Evolutionary conservation across 2,329 filamentous ascomycete genomes (phyloP).

Genomic region (Pseudopyricularia javanii): DNA sequence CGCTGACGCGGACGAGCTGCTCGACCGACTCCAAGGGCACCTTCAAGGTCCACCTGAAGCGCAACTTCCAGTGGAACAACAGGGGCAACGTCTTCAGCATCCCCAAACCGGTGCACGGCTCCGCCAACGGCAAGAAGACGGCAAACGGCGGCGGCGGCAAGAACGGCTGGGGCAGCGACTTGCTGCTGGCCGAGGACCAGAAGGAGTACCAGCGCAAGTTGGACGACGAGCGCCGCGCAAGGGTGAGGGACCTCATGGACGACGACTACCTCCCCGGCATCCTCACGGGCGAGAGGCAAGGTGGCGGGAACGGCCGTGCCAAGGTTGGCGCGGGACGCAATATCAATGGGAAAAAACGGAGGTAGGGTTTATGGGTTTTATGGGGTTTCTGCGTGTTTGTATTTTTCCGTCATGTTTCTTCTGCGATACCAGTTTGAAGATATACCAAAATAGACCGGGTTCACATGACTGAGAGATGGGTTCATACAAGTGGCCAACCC

Average conservation of each 20-base stretch:
- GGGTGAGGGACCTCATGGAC: constrained; percentile 81
- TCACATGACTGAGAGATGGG: neutral
- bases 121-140: constrained; percentile 62
- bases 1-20: constrained; percentile 74
- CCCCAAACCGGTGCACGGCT: constrained; percentile 77
- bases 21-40: constrained; percentile 69
- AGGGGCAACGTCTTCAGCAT: constrained; percentile 86
- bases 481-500: neutral
- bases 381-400: neutral
- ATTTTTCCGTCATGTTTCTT: constrained; percentile 1
- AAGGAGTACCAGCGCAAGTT: constrained; percentile 70
- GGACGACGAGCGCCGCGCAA: constrained; percentile 50
- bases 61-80: constrained; percentile 94
- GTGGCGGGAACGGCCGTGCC: constrained; percentile 49
- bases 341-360: constrained; percentile 66
- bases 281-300: constrained; percentile 63
- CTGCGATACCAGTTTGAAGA: neutral
- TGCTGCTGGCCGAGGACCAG: constrained; percentile 89
- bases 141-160: constrained; percentile 57
- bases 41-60: constrained; percentile 79
- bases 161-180: constrained; percentile 70
- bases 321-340: constrained; percentile 77
- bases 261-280: constrained; percentile 83
- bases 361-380: constrained; percentile 19
- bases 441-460: neutral